phyloP scores from a whole-genome alignment of 2,329 filamentous ascomycete genomes.

The Aspergillus ochraceoroseus region DNA sequence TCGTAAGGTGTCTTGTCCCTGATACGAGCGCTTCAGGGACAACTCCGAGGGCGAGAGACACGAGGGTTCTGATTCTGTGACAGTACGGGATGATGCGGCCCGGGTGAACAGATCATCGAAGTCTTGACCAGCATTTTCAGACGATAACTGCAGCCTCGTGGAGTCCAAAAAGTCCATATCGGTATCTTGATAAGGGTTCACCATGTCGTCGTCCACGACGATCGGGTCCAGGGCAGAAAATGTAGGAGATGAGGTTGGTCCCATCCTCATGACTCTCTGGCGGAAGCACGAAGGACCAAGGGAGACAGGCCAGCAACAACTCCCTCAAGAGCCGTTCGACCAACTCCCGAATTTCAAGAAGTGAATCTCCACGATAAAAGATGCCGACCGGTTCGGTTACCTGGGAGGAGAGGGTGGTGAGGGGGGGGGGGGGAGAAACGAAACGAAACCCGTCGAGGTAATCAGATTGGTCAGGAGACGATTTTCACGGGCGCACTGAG shows the following conservation, averaged over 20 bases:
- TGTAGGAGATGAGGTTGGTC: slow-evolving; percentile 36
- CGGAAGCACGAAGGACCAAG: slow-evolving; percentile 5
- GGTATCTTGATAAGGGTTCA: slow-evolving; percentile 37
- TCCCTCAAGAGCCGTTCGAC: slow-evolving; percentile 10
- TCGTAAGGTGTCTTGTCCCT: slow-evolving; percentile 33
- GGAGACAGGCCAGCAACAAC: slow-evolving; percentile 11
- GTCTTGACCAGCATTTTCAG: slow-evolving; percentile 36
- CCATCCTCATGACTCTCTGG: slow-evolving; percentile 32
- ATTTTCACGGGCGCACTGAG: slow-evolving; percentile 11
- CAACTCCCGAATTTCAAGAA: slow-evolving; percentile 4
- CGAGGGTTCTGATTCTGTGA: slow-evolving; percentile 27
- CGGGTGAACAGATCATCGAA: slow-evolving; percentile 42
- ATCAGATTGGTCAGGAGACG: slow-evolving; percentile 10
- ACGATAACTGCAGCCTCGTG: slow-evolving; percentile 35
- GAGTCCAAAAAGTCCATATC: slow-evolving; percentile 44
- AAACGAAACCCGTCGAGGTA: slow-evolving; percentile 1
- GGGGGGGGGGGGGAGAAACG: too few relatives aligned
- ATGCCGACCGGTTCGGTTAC: slow-evolving; percentile 2
- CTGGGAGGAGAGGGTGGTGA: not conserved
- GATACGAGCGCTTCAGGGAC: slow-evolving; percentile 28
- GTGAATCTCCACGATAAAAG: not conserved
- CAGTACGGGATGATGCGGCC: slow-evolving; percentile 30
- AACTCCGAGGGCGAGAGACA: slow-evolving; percentile 30
- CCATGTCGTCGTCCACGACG: slow-evolving; percentile 44
- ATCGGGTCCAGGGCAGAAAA: slow-evolving; percentile 40